Percentiles rank a stretch among this genome's conserved stretches.
These are phyloP conservation scores for Macaranga tanarius DNA, from an alignment of 441 rosid species.

Conservation along the genomic window DNA sequence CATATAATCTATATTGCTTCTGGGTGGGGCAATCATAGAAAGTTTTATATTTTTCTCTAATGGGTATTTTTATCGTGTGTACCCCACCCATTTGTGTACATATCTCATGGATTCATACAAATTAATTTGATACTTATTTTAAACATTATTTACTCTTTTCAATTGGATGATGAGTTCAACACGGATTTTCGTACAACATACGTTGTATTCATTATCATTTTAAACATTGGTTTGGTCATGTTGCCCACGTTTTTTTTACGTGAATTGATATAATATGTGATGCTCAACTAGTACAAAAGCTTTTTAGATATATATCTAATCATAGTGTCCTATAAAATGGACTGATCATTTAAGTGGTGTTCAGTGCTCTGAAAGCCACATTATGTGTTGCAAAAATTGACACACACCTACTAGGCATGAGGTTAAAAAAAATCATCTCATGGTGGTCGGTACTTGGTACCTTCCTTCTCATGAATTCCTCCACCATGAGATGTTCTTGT, in stretches of 20 bases:
- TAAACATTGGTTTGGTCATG: too few species aligned
- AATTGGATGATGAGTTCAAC: not conserved
- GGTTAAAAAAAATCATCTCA: not conserved
- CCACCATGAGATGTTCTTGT: not conserved
- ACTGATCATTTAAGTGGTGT: not conserved
- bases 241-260: not conserved
- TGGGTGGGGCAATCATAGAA: not conserved
- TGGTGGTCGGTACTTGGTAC: not conserved
- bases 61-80: not conserved
- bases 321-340: not conserved
- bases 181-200: not conserved
- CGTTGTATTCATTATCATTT: not conserved
- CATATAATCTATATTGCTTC: not conserved
- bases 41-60: not conserved
- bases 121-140: not conserved
- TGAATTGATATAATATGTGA: not conserved
- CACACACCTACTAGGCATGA: not conserved
- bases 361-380: not conserved
- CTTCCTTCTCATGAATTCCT: not conserved
- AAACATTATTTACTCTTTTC: not conserved
- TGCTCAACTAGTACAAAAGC: not conserved
- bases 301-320: not conserved
- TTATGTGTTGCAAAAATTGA: not conserved
- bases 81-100: conserved; percentile 1
- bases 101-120: not conserved